Conservation (phyloP, 345 rosid species). For the Lenwebbia sp. region DNA sequence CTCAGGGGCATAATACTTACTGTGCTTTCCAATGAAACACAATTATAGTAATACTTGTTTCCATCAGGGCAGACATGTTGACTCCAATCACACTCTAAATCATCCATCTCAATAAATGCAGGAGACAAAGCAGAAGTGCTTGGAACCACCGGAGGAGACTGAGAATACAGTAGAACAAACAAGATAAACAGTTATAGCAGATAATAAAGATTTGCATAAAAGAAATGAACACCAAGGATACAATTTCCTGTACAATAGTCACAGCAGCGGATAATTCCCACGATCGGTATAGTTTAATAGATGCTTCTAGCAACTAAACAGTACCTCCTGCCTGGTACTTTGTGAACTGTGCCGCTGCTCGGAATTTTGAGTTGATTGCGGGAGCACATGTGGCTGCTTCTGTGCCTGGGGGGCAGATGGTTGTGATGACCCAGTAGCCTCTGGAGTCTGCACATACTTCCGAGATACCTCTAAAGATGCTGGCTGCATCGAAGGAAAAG, state of each 20-base stretch:
- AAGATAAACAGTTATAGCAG: neutral
- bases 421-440: conserved; percentile 33
- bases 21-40: conserved; percentile 61
- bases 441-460: neutral
- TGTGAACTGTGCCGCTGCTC: conserved; percentile 30
- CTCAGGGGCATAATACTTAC: conserved; percentile 25
- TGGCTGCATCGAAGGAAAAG: conserved; percentile 23
- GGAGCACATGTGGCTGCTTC: conserved; percentile 12
- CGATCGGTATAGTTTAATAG: neutral
- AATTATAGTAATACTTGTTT: conserved; percentile 69
- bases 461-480: neutral
- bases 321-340: conserved; percentile 13
- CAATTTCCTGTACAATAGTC: neutral
- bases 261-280: neutral
- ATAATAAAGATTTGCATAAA: neutral
- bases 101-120: conserved; percentile 22
- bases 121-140: conserved; percentile 14
- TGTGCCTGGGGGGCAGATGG: conserved; percentile 26
- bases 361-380: conserved; percentile 12
- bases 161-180: conserved; percentile 1
- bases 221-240: neutral
- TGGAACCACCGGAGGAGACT: conserved; percentile 16
- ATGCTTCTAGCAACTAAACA: neutral
- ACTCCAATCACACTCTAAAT: conserved; percentile 82
- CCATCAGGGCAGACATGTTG: conserved; percentile 88